Percentiles rank a stretch among this genome's conserved stretches.
Conservation (phyloP, 768 basidiomycete genomes). For the Auricularia auricula-judae region DNA sequence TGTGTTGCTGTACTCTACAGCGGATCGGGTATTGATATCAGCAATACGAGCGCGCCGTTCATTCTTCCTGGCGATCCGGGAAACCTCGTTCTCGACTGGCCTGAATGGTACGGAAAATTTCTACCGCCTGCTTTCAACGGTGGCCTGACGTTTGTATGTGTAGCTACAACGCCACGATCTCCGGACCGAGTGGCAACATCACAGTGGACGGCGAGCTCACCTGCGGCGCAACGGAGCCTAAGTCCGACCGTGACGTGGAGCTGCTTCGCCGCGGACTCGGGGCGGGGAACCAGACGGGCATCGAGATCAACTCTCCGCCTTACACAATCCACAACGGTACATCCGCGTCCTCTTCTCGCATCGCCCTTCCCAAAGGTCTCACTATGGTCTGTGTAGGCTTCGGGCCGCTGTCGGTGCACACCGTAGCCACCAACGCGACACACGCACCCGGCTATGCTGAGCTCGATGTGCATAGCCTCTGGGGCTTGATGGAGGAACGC, state of each 20-base stretch:
- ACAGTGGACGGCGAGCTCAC: slow-evolving; percentile 58
- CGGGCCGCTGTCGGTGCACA: slow-evolving; percentile 40
- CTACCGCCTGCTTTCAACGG: not conserved
- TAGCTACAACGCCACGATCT: slow-evolving; percentile 52
- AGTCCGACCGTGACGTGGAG: slow-evolving; percentile 4
- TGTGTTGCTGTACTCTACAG: slow-evolving; percentile 19
- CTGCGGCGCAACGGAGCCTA: slow-evolving; percentile 23
- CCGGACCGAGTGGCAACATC: slow-evolving; percentile 64
- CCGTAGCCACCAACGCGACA: slow-evolving; percentile 62
- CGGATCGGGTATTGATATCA: slow-evolving; percentile 45
- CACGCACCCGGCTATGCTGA: slow-evolving; percentile 52
- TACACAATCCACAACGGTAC: slow-evolving; percentile 65
- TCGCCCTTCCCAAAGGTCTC: not conserved
- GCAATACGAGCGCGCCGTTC: slow-evolving; percentile 43
- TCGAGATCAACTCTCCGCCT: slow-evolving; percentile 46
- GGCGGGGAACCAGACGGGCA: slow-evolving; percentile 27
- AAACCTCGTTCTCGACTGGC: slow-evolving; percentile 43
- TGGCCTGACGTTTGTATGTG: no score
- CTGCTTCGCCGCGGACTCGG: slow-evolving; percentile 26
- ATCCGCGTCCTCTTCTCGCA: slow-evolving; percentile 5
- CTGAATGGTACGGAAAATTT: slow-evolving; percentile 44
- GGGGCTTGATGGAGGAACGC: slow-evolving; percentile 61
- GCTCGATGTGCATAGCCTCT: slow-evolving; percentile 60
- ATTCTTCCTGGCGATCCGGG: slow-evolving; percentile 48
- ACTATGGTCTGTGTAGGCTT: slow-evolving; percentile 23